Percentiles rank a stretch among this genome's conserved stretches.
Conservation (phyloP, 1,284 basidiomycete genomes). For the Inonotus hispidus region DNA sequence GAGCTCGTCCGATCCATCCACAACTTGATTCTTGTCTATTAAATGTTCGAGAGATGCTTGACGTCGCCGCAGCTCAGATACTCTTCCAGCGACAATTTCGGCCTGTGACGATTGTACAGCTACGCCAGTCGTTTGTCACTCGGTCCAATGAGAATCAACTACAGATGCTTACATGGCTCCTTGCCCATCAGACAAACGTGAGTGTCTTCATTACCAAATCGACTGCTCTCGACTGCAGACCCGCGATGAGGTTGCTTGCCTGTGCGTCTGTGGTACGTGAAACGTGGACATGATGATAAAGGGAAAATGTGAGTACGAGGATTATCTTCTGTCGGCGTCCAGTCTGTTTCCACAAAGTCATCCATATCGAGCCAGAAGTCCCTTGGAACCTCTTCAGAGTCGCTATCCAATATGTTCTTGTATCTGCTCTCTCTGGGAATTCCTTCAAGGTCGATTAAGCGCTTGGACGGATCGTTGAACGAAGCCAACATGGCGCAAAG, state of each 20-base stretch:
- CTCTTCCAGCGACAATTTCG: constrained; percentile 53
- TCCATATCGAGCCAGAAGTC: constrained; percentile 73
- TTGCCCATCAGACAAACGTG: constrained; percentile 83
- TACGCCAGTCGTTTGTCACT: too few species aligned
- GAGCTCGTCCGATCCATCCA: neutral
- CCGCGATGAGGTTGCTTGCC: constrained; percentile 36
- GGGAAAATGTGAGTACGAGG: constrained; percentile 71
- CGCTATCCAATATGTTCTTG: constrained; percentile 44
- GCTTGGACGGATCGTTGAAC: constrained; percentile 70
- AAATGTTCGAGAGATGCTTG: constrained; percentile 19
- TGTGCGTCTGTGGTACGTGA: constrained; percentile 76
- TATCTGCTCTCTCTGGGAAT: constrained; percentile 26
- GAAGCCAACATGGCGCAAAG: constrained; percentile 76
- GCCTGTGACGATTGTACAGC: constrained; percentile 71
- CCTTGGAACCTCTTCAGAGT: constrained; percentile 24
- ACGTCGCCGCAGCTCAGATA: constrained; percentile 40
- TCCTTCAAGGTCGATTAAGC: constrained; percentile 42
- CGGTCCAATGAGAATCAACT: neutral
- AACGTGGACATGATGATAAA: constrained; percentile 72
- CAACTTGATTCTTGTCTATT: neutral
- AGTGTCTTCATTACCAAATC: constrained; percentile 86
- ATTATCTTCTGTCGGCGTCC: constrained; percentile 44
- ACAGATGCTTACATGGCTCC: constrained; percentile 54
- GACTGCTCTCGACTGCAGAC: constrained; percentile 44
- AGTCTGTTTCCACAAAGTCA: constrained; percentile 83